Evolutionary conservation across 768 basidiomycete genomes (phyloP).

Genomic region (Grammothele lineata): DNA sequence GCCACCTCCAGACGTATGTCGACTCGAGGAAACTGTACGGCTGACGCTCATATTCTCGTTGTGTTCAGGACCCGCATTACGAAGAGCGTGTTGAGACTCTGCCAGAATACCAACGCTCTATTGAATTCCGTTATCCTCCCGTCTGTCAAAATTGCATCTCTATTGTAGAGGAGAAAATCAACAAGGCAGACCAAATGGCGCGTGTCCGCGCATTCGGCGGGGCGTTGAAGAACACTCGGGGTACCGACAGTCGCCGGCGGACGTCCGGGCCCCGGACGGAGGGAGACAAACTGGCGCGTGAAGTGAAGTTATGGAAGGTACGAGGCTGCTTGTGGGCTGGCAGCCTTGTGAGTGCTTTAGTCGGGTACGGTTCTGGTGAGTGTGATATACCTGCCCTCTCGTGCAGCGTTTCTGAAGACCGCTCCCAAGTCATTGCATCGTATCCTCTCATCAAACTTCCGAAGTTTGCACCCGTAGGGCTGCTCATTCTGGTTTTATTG

Average conservation of each 20-base stretch:
- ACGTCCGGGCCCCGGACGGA: constrained; percentile 35
- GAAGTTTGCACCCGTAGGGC: background rate
- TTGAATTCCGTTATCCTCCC: constrained; percentile 82
- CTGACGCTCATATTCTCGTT: constrained; percentile 3
- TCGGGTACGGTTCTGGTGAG: constrained; percentile 17
- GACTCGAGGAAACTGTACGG: background rate
- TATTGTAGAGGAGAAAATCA: constrained; percentile 78
- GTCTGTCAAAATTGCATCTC: constrained; percentile 76
- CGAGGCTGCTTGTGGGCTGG: constrained; percentile 65
- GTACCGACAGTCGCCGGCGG: constrained; percentile 54
- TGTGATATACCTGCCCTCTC: background rate
- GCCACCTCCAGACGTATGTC: constrained; percentile 67
- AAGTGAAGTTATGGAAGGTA: constrained; percentile 62
- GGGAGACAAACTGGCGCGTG: constrained; percentile 40
- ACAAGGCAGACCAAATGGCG: constrained; percentile 77
- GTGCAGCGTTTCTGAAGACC: background rate
- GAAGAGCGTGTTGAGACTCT: constrained; percentile 55
- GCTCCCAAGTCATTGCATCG: constrained; percentile 5
- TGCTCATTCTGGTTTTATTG: constrained; percentile 47
- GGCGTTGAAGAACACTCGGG: constrained; percentile 34
- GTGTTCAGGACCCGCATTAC: constrained; percentile 69
- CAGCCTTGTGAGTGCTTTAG: constrained; percentile 32
- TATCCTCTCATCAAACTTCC: constrained; percentile 5
- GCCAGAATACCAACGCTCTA: constrained; percentile 66
- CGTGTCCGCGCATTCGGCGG: constrained; percentile 70